phyloP scores from a whole-genome alignment of 495 filamentous ascomycete genomes.

The Penicillium soppii region DNA sequence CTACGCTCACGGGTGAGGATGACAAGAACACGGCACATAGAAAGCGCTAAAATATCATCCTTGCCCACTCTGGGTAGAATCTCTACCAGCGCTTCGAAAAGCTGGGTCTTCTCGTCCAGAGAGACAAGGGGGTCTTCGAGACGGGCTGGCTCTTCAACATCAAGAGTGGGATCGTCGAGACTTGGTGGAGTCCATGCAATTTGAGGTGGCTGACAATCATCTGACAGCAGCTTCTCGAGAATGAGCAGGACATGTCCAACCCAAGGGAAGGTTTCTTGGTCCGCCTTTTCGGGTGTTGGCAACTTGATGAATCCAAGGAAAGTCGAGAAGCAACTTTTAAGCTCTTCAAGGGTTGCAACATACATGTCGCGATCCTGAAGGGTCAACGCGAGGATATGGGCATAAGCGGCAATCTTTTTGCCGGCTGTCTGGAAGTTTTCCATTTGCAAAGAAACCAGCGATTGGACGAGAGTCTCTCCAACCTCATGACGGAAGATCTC shows the following conservation, averaged over 20 bases:
- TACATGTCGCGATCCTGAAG: constrained; percentile 83
- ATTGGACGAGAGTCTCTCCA: constrained; percentile 78
- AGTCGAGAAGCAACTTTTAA: constrained; percentile 74
- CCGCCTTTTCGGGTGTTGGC: constrained; percentile 51
- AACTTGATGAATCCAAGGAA: constrained; percentile 81
- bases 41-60: constrained; percentile 80
- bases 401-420: constrained; percentile 88
- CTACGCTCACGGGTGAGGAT: constrained; percentile 79
- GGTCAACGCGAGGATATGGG: constrained; percentile 86
- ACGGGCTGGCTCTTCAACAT: constrained; percentile 53
- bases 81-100: constrained; percentile 75
- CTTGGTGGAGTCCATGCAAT: constrained; percentile 70
- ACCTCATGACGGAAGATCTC: constrained; percentile 68
- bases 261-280: constrained; percentile 83
- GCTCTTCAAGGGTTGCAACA: constrained; percentile 65
- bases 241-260: constrained; percentile 87
- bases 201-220: constrained; percentile 77
- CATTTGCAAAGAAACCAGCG: constrained; percentile 76
- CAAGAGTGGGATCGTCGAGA: constrained; percentile 45
- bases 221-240: constrained; percentile 82
- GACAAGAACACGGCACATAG: constrained; percentile 80
- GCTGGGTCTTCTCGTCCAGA: constrained; percentile 59
- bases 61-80: constrained; percentile 84
- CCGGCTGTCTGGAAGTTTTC: constrained; percentile 68
- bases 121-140: constrained; percentile 64